Percentiles rank a stretch among this genome's conserved stretches.
Evolutionary conservation across 768 basidiomycete species (phyloP).

Genomic region (Phanerochaete sordida): DNA sequence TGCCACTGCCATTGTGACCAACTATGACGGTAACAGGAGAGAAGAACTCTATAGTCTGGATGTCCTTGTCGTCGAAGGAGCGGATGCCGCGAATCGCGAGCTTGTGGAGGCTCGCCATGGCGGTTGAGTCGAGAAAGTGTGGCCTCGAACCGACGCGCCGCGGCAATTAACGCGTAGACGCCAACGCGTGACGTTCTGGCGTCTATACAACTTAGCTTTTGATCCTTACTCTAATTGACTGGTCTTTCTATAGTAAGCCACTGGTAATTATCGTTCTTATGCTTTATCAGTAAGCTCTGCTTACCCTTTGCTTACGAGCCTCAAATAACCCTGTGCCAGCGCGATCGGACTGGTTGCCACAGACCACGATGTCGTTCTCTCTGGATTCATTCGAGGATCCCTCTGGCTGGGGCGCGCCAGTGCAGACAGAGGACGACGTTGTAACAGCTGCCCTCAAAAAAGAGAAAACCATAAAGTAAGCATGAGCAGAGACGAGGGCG

Average conservation of each 20-base stretch:
- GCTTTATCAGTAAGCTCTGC: no score
- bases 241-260: no score
- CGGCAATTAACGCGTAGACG: neutral
- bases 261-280: no score
- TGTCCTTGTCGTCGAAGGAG: slow-evolving; percentile 93
- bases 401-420: slow-evolving; percentile 20
- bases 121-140: neutral
- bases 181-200: neutral
- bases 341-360: no score
- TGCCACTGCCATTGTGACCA: slow-evolving; percentile 97
- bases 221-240: no score
- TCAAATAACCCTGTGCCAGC: no score
- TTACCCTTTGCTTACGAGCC: no score
- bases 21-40: slow-evolving; percentile 97
- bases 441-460: slow-evolving; percentile 76
- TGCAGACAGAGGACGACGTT: slow-evolving; percentile 45
- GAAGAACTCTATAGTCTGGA: slow-evolving; percentile 95
- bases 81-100: slow-evolving; percentile 93
- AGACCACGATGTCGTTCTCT: slow-evolving; percentile 11
- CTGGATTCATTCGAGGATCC: slow-evolving; percentile 20
- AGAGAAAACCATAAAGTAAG: slow-evolving; percentile 75
- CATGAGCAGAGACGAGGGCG: slow-evolving; percentile 1
- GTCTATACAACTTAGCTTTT: no score
- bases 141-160: neutral
- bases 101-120: slow-evolving; percentile 85